Conservation (phyloP, 1,284 basidiomycete species). For the Malassezia dermatis region DNA sequence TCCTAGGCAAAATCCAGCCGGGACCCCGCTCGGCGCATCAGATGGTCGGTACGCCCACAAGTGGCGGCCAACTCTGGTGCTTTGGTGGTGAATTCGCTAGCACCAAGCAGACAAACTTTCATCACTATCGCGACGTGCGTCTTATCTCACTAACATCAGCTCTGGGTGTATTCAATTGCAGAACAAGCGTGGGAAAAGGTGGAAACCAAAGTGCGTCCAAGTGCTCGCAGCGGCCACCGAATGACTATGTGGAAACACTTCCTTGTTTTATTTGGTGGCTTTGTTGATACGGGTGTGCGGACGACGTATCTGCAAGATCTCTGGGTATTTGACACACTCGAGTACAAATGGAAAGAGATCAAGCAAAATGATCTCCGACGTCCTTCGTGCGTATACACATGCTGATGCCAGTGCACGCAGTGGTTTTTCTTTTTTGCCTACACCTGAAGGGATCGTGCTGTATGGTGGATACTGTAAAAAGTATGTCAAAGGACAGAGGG, state of each 20-base stretch:
- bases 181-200: constrained; percentile 71
- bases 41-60: constrained; percentile 33
- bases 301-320: constrained; percentile 71
- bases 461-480: constrained; percentile 89
- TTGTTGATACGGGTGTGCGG: constrained; percentile 65
- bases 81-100: constrained; percentile 55
- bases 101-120: constrained; percentile 72
- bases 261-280: constrained; percentile 71
- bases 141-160: constrained; percentile 31
- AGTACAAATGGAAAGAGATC: constrained; percentile 76
- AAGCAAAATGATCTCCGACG: constrained; percentile 51
- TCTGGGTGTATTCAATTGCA: constrained; percentile 40
- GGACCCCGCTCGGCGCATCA: constrained; percentile 45
- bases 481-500: constrained; percentile 72
- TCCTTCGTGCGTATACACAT: constrained; percentile 13
- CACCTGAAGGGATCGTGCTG: constrained; percentile 67
- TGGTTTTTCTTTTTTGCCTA: constrained; percentile 76
- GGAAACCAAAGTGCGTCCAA: constrained; percentile 71
- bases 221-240: constrained; percentile 67
- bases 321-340: constrained; percentile 77
- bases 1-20: constrained; percentile 30
- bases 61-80: constrained; percentile 46
- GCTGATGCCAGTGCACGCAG: constrained; percentile 19
- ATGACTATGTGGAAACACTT: constrained; percentile 86
- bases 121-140: constrained; percentile 83